These are phyloP conservation scores for Hibiscus trionum DNA, from an alignment of 345 rosid species.

Conservation along the genomic window DNA sequence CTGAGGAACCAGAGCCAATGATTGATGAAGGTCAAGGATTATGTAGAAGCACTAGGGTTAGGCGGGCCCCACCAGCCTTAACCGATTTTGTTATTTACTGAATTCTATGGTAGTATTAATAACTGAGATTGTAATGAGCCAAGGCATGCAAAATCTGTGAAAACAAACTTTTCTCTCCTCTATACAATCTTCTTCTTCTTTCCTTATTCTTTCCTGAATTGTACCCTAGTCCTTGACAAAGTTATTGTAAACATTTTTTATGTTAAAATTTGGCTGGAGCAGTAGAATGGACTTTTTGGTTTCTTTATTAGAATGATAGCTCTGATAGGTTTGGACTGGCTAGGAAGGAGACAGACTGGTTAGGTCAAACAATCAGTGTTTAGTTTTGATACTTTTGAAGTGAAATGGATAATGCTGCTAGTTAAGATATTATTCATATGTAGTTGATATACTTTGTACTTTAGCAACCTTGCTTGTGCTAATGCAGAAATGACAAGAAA, in stretches of 20 bases:
- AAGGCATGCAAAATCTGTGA: too few relatives aligned
- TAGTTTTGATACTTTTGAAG: constrained; percentile 5
- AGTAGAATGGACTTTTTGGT: not conserved
- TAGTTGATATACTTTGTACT: not conserved
- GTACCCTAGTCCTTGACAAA: not conserved
- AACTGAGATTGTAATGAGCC: too few relatives aligned
- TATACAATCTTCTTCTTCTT: too few relatives aligned
- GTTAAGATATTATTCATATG: not conserved
- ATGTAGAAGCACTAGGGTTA: too few relatives aligned
- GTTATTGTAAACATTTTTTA: not conserved
- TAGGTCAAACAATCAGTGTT: not conserved
- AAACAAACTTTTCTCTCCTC: too few relatives aligned
- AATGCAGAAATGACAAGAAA: constrained; percentile 65
- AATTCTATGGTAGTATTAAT: too few relatives aligned
- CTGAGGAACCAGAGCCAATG: too few relatives aligned
- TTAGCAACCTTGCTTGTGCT: constrained; percentile 13
- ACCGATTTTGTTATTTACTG: too few relatives aligned
- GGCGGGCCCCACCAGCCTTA: too few relatives aligned
- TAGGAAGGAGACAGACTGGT: not conserved
- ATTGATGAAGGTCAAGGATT: too few relatives aligned
- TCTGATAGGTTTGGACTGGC: constrained; percentile 1
- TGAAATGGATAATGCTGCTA: not conserved
- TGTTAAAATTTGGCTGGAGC: constrained; percentile 1
- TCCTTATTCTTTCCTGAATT: too few relatives aligned
- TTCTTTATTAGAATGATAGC: constrained; percentile 5